Evolutionary conservation across 2,329 filamentous ascomycete genomes (phyloP), one percentile per base, ranked within the genome.

Genomic region (Trichothecium sympodiale): DNA sequence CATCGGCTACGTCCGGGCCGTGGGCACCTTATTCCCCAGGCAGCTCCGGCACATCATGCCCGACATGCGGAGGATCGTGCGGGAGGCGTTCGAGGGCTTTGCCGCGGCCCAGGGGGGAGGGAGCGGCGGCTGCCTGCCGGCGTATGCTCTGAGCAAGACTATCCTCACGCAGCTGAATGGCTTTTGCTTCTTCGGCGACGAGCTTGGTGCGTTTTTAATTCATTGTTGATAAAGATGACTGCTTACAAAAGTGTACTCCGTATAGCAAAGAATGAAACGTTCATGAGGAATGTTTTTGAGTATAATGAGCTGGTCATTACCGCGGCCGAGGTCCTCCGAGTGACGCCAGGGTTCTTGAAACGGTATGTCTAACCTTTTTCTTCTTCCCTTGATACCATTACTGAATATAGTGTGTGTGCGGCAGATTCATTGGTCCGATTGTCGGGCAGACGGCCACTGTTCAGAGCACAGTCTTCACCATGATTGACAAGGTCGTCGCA

Each of bases 371-470:
- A 37, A 37, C 35, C 16, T 5, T 27, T 3, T 26, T 31, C 7
- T 37, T 37, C 29, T 37, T 37, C 18, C 30, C 30, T 4, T 8
- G 28, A 4, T 18, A 27, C 9, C 26, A 33, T 7, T 14, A 31
- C 29, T 27, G 18, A 25, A 13, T 9, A 28, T n/a, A 28, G n/a
- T 9, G 9, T 28, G n/a, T n/a, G n/a, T 28, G 26, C 26, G n/a
- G 9, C 26, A 9, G 8, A 10, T 31, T 38, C 27, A 35, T 35
- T 17, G 15, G 23, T 10, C 20, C 31, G 14, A 20, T 17, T 13
- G 33, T 38, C 17, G 31, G 30, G 18, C 25, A 38, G 26, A 34
- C n/a, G n/a, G n/a, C n/a, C 23, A 8, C 16, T 38, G 4, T n/a
- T 38, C 4, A 8, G 8, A n/a, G 35, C 35, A 4, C 29, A 37